A percentile compares a stretch with the other conserved stretches of the same genome.
Evolutionary conservation across 345 rosid species (phyloP).

Genomic region (Pseudoturritis turrita): DNA sequence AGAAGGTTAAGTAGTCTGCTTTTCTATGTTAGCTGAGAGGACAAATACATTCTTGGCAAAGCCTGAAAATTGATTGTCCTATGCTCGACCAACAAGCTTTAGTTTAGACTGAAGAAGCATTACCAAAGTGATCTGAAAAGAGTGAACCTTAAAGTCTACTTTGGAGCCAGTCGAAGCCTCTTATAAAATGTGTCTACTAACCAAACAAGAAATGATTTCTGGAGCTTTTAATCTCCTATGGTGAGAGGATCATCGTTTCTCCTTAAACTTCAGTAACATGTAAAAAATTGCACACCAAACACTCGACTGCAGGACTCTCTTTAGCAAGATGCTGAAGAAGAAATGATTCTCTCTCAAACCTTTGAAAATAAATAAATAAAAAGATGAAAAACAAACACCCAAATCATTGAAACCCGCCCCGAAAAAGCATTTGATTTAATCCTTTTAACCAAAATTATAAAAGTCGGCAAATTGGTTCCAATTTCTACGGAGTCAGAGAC

Average conservation of each 20-base stretch:
- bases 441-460: background rate
- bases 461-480: conserved; percentile 17
- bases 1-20: background rate
- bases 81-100: background rate
- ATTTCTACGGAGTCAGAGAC: conserved; percentile 32
- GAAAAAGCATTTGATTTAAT: background rate
- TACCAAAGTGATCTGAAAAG: background rate
- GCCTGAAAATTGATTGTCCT: background rate
- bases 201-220: background rate
- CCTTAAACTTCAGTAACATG: background rate
- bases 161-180: background rate
- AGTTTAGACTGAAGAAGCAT: no score
- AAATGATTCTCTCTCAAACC: background rate
- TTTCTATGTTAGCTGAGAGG: background rate
- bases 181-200: background rate
- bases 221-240: background rate
- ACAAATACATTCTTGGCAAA: background rate
- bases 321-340: background rate
- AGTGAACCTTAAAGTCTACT: background rate
- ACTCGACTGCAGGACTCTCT: background rate
- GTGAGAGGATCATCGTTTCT: background rate
- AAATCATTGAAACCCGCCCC: background rate
- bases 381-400: background rate
- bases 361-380: background rate
- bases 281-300: background rate